Evolutionary conservation across 2,329 filamentous ascomycete genomes (phyloP).

Genomic region (Fusarium dimerum): DNA sequence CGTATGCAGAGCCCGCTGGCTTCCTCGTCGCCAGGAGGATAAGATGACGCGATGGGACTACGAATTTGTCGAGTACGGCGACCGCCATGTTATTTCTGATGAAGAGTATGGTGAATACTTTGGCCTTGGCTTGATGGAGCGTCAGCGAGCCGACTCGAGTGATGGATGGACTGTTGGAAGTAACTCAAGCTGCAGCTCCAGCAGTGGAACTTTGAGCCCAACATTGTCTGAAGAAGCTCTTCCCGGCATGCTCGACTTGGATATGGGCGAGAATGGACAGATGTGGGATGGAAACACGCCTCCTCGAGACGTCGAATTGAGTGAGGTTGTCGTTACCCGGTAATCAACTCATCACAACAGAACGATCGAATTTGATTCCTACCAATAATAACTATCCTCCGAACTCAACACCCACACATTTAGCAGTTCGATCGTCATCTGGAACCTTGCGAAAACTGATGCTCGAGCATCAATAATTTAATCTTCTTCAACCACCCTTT

Average conservation of each 20-base stretch:
- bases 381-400: conserved; percentile 2
- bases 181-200: conserved; percentile 64
- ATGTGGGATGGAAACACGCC: conserved; percentile 27
- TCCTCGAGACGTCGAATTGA: conserved; percentile 45
- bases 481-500: conserved; percentile 33
- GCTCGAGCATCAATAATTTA: conserved; percentile 29
- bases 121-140: conserved; percentile 47
- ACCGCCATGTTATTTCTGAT: conserved; percentile 47
- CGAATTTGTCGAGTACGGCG: conserved; percentile 86
- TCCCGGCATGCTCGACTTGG: conserved; percentile 36
- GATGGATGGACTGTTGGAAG: conserved; percentile 92
- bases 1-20: conserved; percentile 74
- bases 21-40: conserved; percentile 79
- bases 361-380: background rate
- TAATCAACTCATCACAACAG: conserved; percentile 23
- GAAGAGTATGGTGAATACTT: conserved; percentile 52
- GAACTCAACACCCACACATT: conserved; percentile 15
- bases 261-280: conserved; percentile 39
- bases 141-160: conserved; percentile 56
- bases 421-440: conserved; percentile 6
- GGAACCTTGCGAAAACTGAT: conserved; percentile 33
- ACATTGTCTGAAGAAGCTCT: conserved; percentile 47
- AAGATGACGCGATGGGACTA: conserved; percentile 94
- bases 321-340: conserved; percentile 46
- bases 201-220: conserved; percentile 52